Conservation (phyloP, 768 basidiomycete genomes). For the Neoboletus brunneissimus region DNA sequence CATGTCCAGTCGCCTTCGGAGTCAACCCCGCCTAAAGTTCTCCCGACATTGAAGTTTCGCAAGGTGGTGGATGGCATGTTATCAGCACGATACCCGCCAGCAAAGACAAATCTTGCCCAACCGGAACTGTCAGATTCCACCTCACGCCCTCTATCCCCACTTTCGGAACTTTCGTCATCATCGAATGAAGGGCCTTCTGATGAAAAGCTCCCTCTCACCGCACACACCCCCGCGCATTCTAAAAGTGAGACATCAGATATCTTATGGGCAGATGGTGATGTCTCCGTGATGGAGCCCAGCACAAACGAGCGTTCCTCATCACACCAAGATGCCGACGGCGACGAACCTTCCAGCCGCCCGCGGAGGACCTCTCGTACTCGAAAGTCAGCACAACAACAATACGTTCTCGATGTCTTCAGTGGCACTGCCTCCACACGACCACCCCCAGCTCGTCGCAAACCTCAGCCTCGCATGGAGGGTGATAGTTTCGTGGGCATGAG, state of each 20-base stretch:
- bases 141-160: conserved; percentile 11
- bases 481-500: conserved; percentile 64
- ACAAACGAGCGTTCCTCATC: conserved; percentile 5
- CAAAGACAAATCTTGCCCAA: conserved; percentile 15
- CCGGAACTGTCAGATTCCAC: conserved; percentile 2
- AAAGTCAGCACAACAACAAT: conserved; percentile 37
- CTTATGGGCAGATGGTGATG: not conserved
- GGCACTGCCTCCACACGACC: conserved; percentile 27
- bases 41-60: conserved; percentile 37
- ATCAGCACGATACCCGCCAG: conserved; percentile 25
- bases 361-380: conserved; percentile 55
- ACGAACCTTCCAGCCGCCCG: conserved; percentile 13
- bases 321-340: conserved; percentile 9
- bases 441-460: conserved; percentile 44
- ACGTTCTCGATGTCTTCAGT: conserved; percentile 40
- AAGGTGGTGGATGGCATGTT: conserved; percentile 40
- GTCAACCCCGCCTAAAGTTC: conserved; percentile 19
- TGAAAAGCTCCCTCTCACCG: not conserved
- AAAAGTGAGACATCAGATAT: not conserved
- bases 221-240: not conserved
- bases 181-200: conserved; percentile 17
- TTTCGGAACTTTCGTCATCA: conserved; percentile 26
- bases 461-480: conserved; percentile 33
- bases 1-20: conserved; percentile 11
- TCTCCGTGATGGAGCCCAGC: conserved; percentile 12